A percentile compares a stretch with the other conserved stretches of the same genome.
These are phyloP conservation scores for Persicaria maculosa DNA, from an alignment of 148 eudicot species.

Conservation along the genomic window DNA sequence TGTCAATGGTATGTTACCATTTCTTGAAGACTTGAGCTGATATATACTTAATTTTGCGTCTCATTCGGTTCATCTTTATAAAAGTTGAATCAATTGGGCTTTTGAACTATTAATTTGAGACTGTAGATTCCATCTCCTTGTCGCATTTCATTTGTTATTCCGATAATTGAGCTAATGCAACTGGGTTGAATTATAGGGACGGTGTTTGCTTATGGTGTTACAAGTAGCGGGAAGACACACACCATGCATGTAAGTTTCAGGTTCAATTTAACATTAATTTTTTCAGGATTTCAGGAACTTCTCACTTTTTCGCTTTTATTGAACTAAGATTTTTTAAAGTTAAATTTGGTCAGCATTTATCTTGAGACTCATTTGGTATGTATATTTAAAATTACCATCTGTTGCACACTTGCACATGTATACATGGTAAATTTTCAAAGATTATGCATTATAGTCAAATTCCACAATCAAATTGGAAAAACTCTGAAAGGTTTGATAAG, in stretches of 20 bases:
- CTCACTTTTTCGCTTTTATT: background rate
- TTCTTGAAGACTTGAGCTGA: background rate
- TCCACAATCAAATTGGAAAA: no score
- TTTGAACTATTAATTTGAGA: background rate
- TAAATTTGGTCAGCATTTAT: background rate
- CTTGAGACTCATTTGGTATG: background rate
- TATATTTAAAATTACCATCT: background rate
- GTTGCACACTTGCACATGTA: background rate
- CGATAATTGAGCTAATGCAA: slow-evolving; percentile 15
- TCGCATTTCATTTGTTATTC: background rate
- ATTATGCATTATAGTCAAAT: background rate
- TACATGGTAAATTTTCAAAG: background rate
- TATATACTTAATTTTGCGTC: background rate
- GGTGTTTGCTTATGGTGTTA: slow-evolving; percentile 98
- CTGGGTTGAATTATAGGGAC: slow-evolving; percentile 49
- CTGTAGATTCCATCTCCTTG: slow-evolving; percentile 2
- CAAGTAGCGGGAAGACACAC: slow-evolving; percentile 98
- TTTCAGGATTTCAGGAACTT: background rate
- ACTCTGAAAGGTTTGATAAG: no score
- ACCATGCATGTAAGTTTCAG: slow-evolving; percentile 88
- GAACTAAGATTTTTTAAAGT: background rate
- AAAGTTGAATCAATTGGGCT: background rate
- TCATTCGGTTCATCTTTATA: background rate
- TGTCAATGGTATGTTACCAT: slow-evolving; percentile 54
- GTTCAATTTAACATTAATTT: slow-evolving; percentile 4